Evolutionary conservation across 352 stramenopile genomes (phyloP).

Genomic region (Globisporangium carolinianum): DNA sequence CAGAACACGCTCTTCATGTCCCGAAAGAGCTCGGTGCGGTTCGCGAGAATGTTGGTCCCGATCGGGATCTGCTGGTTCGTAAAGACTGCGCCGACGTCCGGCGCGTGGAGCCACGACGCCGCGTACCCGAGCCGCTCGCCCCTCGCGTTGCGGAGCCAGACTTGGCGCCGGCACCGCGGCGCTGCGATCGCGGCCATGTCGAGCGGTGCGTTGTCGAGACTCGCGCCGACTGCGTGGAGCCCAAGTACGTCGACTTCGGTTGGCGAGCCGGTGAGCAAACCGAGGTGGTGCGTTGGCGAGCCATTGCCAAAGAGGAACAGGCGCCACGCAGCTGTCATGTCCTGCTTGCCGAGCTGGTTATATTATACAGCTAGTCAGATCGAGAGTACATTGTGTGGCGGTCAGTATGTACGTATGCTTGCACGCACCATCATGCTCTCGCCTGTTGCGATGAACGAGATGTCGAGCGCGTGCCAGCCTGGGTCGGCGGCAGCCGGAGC

Average conservation of each 20-base stretch:
- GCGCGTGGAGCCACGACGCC: slow-evolving; percentile 64
- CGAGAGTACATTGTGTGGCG: not conserved
- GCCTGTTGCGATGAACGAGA: slow-evolving; percentile 12
- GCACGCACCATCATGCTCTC: slow-evolving; percentile 9
- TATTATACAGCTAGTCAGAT: not conserved
- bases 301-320: slow-evolving; percentile 83
- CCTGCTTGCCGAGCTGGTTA: slow-evolving; percentile 35
- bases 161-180: slow-evolving; percentile 63
- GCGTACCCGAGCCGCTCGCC: slow-evolving; percentile 77
- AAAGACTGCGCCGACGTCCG: slow-evolving; percentile 66
- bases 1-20: slow-evolving; percentile 83
- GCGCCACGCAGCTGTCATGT: slow-evolving; percentile 67
- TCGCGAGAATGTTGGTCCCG: slow-evolving; percentile 72
- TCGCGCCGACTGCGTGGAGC: slow-evolving; percentile 37
- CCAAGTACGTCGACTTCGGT: slow-evolving; percentile 80
- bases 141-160: slow-evolving; percentile 65
- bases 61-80: slow-evolving; percentile 80
- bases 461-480: slow-evolving; percentile 11
- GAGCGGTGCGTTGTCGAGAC: slow-evolving; percentile 29
- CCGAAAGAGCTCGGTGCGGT: slow-evolving; percentile 81
- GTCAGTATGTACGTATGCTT: not conserved
- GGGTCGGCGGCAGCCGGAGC: not conserved
- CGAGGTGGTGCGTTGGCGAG: slow-evolving; percentile 77
- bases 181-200: slow-evolving; percentile 41
- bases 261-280: slow-evolving; percentile 55